Evolutionary conservation across 129 eudicot species (phyloP).

Genomic region (Arctium minus): DNA sequence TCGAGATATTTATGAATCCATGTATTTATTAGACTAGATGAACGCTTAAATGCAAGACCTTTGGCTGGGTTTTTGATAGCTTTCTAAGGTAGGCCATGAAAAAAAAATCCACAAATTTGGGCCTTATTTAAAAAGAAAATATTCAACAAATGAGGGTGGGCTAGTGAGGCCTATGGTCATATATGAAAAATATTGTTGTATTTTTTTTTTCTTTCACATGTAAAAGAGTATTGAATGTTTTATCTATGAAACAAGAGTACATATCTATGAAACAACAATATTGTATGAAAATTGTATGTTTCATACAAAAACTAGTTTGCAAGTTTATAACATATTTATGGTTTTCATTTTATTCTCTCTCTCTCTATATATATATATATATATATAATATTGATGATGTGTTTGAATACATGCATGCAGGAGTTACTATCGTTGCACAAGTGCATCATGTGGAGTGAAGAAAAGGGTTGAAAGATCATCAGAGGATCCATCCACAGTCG

Average conservation of each 20-base stretch:
- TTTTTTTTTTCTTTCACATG: not conserved
- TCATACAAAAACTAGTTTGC: not conserved
- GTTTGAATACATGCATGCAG: slow-evolving; percentile 17
- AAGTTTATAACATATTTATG: not conserved
- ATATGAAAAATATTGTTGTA: too few species aligned
- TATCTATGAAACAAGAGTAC: too few species aligned
- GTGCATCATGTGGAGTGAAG: slow-evolving; percentile 78
- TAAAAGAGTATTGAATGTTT: not conserved
- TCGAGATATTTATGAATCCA: too few species aligned
- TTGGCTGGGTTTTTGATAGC: too few species aligned
- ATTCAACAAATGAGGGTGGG: too few species aligned
- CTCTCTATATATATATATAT: not conserved
- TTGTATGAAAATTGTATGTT: not conserved
- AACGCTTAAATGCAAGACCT: too few species aligned
- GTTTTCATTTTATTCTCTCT: not conserved
- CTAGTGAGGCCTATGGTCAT: too few species aligned
- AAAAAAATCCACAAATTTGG: too few species aligned
- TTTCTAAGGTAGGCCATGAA: too few species aligned
- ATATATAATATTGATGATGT: too few species aligned
- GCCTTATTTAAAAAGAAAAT: too few species aligned
- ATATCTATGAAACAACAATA: not conserved
- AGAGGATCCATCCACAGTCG: slow-evolving; percentile 65
- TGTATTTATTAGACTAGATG: too few species aligned
- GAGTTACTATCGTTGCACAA: slow-evolving; percentile 96
- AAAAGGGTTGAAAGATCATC: slow-evolving; percentile 83